phyloP scores from a whole-genome alignment of 768 basidiomycete species.

The Mycena sanguinolenta region DNA sequence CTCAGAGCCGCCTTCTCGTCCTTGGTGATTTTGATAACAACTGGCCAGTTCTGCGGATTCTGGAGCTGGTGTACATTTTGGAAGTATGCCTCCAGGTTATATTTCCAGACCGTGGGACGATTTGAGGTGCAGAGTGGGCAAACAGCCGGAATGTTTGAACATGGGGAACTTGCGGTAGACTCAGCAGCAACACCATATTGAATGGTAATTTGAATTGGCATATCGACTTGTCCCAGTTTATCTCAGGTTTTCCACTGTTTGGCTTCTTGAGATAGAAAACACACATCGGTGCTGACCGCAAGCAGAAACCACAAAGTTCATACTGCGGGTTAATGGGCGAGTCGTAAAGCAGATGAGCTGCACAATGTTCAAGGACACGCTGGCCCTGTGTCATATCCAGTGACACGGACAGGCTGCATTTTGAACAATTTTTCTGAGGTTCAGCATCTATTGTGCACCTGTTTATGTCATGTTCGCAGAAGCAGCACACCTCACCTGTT shows the following conservation, averaged over 20 bases:
- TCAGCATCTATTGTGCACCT: background rate
- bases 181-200: background rate
- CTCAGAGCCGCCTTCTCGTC: no score
- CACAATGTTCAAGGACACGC: slow-evolving; percentile 12
- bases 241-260: background rate
- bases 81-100: no score
- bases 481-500: background rate
- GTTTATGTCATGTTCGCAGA: background rate
- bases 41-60: no score
- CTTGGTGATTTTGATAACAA: no score
- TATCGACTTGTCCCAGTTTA: background rate
- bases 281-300: background rate
- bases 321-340: background rate
- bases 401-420: background rate
- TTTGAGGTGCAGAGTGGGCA: no score
- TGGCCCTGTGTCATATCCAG: slow-evolving; percentile 7
- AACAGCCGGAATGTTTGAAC: background rate
- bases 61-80: no score
- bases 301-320: slow-evolving; percentile 5
- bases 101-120: no score
- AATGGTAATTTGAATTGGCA: background rate
- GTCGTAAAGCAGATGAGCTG: slow-evolving; percentile 1
- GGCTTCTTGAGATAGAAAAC: background rate
- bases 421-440: background rate
- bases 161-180: background rate